These are phyloP conservation scores for Cutaneotrichosporon spelunceum DNA, from an alignment of 1,284 basidiomycete genomes.

Conservation along the genomic window DNA sequence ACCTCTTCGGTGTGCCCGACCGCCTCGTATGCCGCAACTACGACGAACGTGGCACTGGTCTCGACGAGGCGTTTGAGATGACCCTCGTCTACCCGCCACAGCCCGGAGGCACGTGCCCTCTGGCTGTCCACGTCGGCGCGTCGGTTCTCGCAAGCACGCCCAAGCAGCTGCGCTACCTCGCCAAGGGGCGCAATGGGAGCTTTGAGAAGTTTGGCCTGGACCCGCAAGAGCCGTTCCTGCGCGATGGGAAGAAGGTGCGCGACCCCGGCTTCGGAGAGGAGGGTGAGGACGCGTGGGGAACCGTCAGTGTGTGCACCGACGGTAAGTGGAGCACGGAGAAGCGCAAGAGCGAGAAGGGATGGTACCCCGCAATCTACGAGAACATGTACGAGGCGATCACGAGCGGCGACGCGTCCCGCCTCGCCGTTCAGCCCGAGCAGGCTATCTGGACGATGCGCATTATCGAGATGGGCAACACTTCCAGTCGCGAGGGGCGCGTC, in stretches of 20 bases:
- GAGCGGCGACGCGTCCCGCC: constrained; percentile 13
- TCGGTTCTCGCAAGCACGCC: constrained; percentile 64
- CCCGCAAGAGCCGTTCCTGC: constrained; percentile 64
- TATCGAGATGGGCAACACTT: constrained; percentile 35
- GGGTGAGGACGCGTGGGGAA: constrained; percentile 25
- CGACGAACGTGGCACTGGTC: constrained; percentile 40
- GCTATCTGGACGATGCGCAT: constrained; percentile 30
- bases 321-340: constrained; percentile 14
- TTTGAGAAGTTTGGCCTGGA: constrained; percentile 75
- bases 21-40: constrained; percentile 54
- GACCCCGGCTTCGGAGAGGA: constrained; percentile 28
- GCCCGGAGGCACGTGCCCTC: constrained; percentile 54
- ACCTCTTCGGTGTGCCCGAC: constrained; percentile 70
- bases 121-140: constrained; percentile 66
- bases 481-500: constrained; percentile 31
- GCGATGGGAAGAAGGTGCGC: constrained; percentile 24
- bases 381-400: constrained; percentile 15
- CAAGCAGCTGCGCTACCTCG: constrained; percentile 63
- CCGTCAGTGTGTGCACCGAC: constrained; percentile 13
- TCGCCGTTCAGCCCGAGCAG: constrained; percentile 33
- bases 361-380: constrained; percentile 31
- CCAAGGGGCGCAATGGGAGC: constrained; percentile 62
- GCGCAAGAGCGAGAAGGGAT: constrained; percentile 15
- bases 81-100: constrained; percentile 61
- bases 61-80: constrained; percentile 59